These are phyloP conservation scores for Verticillium isaacii DNA, from an alignment of 2,329 filamentous ascomycete genomes.

Conservation along the genomic window DNA sequence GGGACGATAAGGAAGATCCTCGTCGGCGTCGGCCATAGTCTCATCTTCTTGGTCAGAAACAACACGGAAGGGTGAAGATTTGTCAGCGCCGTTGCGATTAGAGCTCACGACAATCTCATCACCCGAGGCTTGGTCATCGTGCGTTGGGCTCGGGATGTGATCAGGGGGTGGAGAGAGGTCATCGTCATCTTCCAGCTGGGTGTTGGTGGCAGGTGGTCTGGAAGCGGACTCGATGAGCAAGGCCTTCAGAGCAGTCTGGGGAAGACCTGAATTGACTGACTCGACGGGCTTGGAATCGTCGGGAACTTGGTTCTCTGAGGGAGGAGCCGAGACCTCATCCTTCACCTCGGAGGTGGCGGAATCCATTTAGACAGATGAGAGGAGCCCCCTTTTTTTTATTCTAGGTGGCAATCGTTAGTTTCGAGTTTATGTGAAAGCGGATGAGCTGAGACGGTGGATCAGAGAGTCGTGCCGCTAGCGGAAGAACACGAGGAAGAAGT, in stretches of 20 bases:
- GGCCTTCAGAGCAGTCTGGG: not conserved
- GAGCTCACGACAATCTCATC: conserved; percentile 51
- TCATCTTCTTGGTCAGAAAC: conserved; percentile 36
- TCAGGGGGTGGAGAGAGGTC: conserved; percentile 42
- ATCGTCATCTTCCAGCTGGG: conserved; percentile 27
- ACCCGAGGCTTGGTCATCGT: conserved; percentile 34
- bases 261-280: not conserved
- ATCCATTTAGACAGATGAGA: not conserved
- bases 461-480: not conserved
- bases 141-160: conserved; percentile 28
- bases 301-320: not conserved
- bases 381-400: not conserved
- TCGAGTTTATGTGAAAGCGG: not conserved
- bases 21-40: conserved; percentile 36
- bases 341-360: not conserved
- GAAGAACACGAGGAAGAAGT: not conserved
- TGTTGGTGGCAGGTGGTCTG: conserved; percentile 8
- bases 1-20: conserved; percentile 24
- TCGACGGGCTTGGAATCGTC: not conserved
- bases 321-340: not conserved
- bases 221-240: not conserved
- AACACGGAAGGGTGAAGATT: conserved; percentile 27
- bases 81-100: conserved; percentile 31
- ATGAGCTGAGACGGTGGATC: not conserved
- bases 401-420: not conserved